Conservation (phyloP, 208 protist genomes). For the Trypanosoma grayi region DNA sequence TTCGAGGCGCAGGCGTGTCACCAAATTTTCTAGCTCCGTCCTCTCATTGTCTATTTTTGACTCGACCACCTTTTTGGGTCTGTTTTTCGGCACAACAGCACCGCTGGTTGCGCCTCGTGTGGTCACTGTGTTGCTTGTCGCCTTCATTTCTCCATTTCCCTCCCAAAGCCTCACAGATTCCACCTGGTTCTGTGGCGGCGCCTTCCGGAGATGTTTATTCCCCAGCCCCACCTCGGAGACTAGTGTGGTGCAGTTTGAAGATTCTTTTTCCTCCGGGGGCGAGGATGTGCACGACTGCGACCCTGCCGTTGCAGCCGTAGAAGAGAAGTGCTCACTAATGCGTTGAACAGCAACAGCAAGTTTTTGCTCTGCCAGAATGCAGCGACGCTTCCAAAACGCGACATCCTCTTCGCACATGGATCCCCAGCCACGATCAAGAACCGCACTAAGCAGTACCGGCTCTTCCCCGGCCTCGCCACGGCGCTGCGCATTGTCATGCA, state of each 20-base stretch:
- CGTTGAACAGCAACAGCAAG: slow-evolving; percentile 5
- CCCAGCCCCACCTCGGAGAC: neutral
- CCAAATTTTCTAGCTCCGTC: neutral
- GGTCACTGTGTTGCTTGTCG: neutral
- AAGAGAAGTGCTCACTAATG: neutral
- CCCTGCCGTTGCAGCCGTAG: neutral
- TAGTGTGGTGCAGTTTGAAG: neutral
- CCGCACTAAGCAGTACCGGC: slow-evolving; percentile 5
- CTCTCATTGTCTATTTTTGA: slow-evolving; percentile 1
- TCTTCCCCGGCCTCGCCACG: slow-evolving; percentile 2
- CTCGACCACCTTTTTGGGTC: neutral
- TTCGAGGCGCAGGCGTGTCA: slow-evolving; percentile 1
- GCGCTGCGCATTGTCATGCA: neutral
- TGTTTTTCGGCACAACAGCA: slow-evolving; percentile 1
- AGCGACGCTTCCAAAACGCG: slow-evolving; percentile 16
- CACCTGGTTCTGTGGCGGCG: neutral
- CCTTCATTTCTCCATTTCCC: neutral
- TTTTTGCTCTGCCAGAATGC: slow-evolving; percentile 17
- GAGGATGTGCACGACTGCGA: neutral
- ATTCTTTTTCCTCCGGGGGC: neutral
- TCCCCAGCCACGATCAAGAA: slow-evolving; percentile 10
- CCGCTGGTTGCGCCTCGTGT: neutral
- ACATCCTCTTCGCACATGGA: slow-evolving; percentile 10
- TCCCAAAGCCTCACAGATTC: neutral
- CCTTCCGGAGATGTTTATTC: neutral